These are phyloP conservation scores for Boeremia lycopersici DNA, from an alignment of 2,329 filamentous ascomycete genomes.

Conservation along the genomic window DNA sequence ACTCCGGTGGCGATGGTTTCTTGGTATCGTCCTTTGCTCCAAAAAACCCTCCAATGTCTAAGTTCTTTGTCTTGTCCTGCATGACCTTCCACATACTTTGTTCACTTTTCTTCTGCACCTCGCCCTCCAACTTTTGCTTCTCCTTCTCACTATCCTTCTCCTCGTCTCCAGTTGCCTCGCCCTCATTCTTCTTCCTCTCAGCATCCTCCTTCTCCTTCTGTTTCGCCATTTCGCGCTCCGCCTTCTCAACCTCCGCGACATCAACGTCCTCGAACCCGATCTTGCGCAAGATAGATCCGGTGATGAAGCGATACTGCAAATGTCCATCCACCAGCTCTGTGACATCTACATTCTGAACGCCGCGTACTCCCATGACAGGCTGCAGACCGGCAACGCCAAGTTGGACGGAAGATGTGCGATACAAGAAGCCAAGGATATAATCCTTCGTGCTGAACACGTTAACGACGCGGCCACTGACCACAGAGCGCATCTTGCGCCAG, in stretches of 20 bases:
- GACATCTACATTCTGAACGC: slow-evolving; percentile 65
- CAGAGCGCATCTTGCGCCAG: slow-evolving; percentile 78
- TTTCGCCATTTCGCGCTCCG: slow-evolving; percentile 52
- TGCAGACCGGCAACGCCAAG: slow-evolving; percentile 85
- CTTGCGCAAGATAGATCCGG: slow-evolving; percentile 57
- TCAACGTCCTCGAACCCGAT: slow-evolving; percentile 62
- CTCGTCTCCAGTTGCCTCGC: slow-evolving; percentile 28
- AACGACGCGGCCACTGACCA: slow-evolving; percentile 80
- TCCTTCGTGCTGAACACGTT: slow-evolving; percentile 91
- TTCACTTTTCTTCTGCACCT: slow-evolving; percentile 53
- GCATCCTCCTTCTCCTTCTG: slow-evolving; percentile 52
- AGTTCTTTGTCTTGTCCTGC: slow-evolving; percentile 48
- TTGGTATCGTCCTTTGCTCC: slow-evolving; percentile 4
- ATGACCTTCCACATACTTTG: slow-evolving; percentile 52
- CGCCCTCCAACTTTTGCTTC: slow-evolving; percentile 48
- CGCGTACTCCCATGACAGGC: slow-evolving; percentile 69
- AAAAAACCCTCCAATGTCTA: slow-evolving; percentile 26
- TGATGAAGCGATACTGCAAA: slow-evolving; percentile 57
- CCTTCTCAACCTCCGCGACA: slow-evolving; percentile 52
- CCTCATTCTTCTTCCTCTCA: slow-evolving; percentile 44
- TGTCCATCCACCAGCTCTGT: slow-evolving; percentile 59
- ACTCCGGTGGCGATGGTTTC: not conserved
- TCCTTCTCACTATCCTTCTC: slow-evolving; percentile 34
- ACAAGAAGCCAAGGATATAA: slow-evolving; percentile 84
- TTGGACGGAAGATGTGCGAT: slow-evolving; percentile 81